A percentile compares a stretch with the other conserved stretches of the same genome.
These are phyloP conservation scores for Penicillium sp. DNA, from an alignment of 2,329 filamentous ascomycete genomes.

Conservation along the genomic window DNA sequence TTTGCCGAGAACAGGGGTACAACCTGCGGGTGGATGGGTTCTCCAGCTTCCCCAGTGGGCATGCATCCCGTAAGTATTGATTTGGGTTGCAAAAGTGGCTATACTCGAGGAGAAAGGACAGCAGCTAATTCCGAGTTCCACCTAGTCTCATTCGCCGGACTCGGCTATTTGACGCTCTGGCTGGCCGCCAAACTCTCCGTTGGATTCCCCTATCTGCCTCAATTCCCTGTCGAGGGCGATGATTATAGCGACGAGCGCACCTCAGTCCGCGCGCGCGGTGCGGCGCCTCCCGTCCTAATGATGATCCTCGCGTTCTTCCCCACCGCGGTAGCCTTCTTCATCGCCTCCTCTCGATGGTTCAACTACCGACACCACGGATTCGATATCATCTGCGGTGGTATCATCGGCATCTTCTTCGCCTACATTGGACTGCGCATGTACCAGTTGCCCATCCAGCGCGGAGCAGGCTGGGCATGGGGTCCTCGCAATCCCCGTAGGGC, in stretches of 20 bases:
- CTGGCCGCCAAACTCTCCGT: constrained; percentile 64
- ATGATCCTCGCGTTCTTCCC: constrained; percentile 71
- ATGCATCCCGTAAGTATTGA: constrained; percentile 62
- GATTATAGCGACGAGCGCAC: constrained; percentile 23
- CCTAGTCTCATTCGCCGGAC: constrained; percentile 70
- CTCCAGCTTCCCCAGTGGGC: constrained; percentile 78
- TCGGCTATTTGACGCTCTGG: constrained; percentile 85
- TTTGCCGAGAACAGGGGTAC: constrained; percentile 69
- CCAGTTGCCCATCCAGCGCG: constrained; percentile 75
- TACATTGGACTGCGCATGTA: constrained; percentile 83
- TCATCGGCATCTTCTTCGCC: constrained; percentile 71
- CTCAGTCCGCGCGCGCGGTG: constrained; percentile 70
- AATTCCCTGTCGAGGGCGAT: constrained; percentile 30
- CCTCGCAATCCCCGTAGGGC: constrained; percentile 71
- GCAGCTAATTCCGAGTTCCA: background rate
- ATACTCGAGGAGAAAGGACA: background rate
- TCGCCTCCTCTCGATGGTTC: constrained; percentile 82
- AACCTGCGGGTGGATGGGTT: constrained; percentile 73
- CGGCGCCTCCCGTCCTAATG: constrained; percentile 80
- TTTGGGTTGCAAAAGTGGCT: background rate
- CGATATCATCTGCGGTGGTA: constrained; percentile 82
- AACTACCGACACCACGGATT: constrained; percentile 92
- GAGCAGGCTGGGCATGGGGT: constrained; percentile 88
- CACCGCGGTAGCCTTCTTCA: constrained; percentile 74
- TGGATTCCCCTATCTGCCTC: constrained; percentile 46